Evolutionary conservation across 2,329 filamentous ascomycete genomes (phyloP), one percentile per base, ranked within the genome.

Genomic region (Clonostachys rhizophaga): DNA sequence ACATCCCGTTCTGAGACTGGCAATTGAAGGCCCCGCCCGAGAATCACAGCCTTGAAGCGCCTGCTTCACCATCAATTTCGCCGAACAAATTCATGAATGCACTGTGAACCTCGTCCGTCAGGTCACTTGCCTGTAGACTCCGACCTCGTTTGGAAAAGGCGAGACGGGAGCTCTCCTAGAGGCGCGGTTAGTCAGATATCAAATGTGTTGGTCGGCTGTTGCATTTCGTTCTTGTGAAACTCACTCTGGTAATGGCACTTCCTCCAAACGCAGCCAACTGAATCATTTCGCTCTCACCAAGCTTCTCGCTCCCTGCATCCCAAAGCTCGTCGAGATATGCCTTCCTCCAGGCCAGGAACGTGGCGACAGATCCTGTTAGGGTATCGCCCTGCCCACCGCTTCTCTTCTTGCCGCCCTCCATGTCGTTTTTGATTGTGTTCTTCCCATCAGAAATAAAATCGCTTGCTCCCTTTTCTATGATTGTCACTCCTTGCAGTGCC

Each of bases 301-400:
- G 60, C 17, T 72, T 69, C 16, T 63, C 71, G 56, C 56, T 67
- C 37, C 74, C 71, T 14, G 72, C 67, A 50, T 81, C 75, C 92
- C 92, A 97, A 5, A 96, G 66, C 30, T 77, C 76, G 49, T 96
- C 88, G 46, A 90, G 74, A 65, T 99, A 99, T 18, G 90, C 90
- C 63, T 84, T 85, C 50, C 92, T 78, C 84, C 92, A 99, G 2
- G 83, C 91, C 53, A 97, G 68, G 55, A 99, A 83, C 5, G 94
- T 97, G 2, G 88, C 94, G 54, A 99, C 72, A 34, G 84, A 84
- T 2, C 94, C 94, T 0, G 94, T 97, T 54, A 99, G 72, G 5
- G 94, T 97, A 68, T 99, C 94, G 2, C 94, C 94, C 69, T 99
- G 94, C 0, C 94, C 94, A 43, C 92, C 94, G 49, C 89, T 92